These are phyloP conservation scores for Plectosphaerella sp. DNA, from an alignment of 2,329 filamentous ascomycete genomes.

Conservation along the genomic window DNA sequence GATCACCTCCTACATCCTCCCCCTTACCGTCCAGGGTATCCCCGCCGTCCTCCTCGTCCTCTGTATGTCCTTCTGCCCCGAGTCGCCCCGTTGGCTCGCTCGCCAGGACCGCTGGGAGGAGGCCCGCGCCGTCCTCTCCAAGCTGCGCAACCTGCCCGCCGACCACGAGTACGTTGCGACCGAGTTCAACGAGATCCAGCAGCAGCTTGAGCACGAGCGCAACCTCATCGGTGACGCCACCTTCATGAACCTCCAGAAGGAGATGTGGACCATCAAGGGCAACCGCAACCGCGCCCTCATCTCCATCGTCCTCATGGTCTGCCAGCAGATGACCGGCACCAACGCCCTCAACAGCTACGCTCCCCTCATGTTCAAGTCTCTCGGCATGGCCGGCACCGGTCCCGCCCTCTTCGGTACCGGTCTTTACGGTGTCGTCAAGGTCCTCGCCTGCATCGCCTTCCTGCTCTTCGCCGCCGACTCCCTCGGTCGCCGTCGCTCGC, in stretches of 20 bases:
- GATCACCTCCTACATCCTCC: constrained; percentile 29
- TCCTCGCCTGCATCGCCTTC: constrained; percentile 52
- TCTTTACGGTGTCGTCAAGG: constrained; percentile 60
- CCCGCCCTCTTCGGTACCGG: constrained; percentile 57
- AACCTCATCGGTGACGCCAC: constrained; percentile 39
- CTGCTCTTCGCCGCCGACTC: constrained; percentile 57
- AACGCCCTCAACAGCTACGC: constrained; percentile 33
- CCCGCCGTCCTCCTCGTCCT: constrained; percentile 55
- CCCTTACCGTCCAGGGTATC: constrained; percentile 58
- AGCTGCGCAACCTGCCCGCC: constrained; percentile 48
- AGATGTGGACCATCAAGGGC: constrained; percentile 53
- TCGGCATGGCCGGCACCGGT: constrained; percentile 37
- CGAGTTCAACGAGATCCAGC: constrained; percentile 51
- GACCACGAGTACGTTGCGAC: constrained; percentile 50
- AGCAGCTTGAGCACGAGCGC: constrained; percentile 53
- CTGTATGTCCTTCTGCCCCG: constrained; percentile 59
- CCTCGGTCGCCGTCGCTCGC: constrained; percentile 48
- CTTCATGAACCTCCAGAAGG: constrained; percentile 50
- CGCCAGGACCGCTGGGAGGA: constrained; percentile 62
- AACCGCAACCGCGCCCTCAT: constrained; percentile 56
- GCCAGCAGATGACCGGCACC: constrained; percentile 60
- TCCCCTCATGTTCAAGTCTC: constrained; percentile 25
- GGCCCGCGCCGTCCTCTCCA: constrained; percentile 47
- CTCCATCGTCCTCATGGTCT: constrained; percentile 52
- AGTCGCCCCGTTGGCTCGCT: constrained; percentile 62